Evolutionary conservation across 768 basidiomycete genomes (phyloP).

Genomic region (Gautieria morchelliformis): DNA sequence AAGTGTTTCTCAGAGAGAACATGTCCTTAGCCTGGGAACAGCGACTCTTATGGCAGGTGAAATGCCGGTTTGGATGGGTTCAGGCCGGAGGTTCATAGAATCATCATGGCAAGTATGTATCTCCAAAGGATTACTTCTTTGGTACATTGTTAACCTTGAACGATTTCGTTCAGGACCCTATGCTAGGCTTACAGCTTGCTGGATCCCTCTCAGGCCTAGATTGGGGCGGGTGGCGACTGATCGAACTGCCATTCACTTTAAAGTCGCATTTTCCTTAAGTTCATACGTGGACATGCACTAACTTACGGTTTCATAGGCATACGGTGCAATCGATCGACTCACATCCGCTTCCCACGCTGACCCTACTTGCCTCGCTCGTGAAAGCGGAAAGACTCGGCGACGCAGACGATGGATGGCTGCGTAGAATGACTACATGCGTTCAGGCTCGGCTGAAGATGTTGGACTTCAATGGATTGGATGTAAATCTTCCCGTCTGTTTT

Average conservation of each 20-base stretch:
- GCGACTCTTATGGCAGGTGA: constrained; percentile 34
- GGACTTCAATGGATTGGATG: not conserved
- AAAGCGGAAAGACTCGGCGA: not conserved
- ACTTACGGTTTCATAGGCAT: not conserved
- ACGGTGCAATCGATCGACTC: not conserved
- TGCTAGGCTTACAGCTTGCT: constrained; percentile 45
- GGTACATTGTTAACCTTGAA: not conserved
- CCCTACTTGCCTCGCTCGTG: not conserved
- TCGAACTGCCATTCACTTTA: constrained; percentile 52
- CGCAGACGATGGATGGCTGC: not conserved
- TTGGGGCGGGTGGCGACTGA: constrained; percentile 72
- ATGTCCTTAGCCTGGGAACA: not conserved
- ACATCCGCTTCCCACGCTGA: not conserved
- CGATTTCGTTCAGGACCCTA: constrained; percentile 8
- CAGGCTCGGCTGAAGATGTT: not conserved
- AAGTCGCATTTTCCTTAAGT: not conserved
- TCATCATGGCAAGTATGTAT: constrained; percentile 28
- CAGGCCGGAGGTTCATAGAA: constrained; percentile 48
- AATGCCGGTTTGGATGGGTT: constrained; percentile 35
- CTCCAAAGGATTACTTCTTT: not conserved
- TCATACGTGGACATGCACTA: not conserved
- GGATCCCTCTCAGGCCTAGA: constrained; percentile 52
- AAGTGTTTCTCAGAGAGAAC: not conserved
- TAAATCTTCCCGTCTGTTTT: not conserved
- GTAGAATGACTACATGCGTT: not conserved